phyloP scores from a whole-genome alignment of 2,329 filamentous ascomycete genomes.

The Calonectria ilicicola region DNA sequence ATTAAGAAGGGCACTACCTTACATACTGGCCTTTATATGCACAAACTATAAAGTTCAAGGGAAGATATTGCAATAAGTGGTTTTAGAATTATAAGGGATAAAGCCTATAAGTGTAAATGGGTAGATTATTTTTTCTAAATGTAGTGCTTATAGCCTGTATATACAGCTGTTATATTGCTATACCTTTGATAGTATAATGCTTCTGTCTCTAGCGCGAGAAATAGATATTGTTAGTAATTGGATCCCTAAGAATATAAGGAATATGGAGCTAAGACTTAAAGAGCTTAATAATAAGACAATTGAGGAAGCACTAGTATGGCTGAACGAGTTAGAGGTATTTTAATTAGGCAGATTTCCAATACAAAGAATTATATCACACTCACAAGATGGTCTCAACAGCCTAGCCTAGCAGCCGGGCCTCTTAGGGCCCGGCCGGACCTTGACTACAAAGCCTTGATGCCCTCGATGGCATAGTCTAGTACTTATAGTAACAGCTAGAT shows the following conservation, averaged over 20 bases:
- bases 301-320: no score
- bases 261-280: background rate
- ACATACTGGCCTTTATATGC: background rate
- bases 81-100: background rate
- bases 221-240: background rate
- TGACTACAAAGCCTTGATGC: no score
- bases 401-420: no score
- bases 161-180: background rate
- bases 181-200: constrained; percentile 1
- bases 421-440: no score
- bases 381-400: no score
- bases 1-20: background rate
- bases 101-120: background rate
- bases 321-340: no score
- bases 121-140: background rate
- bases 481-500: no score
- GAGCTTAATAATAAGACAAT: no score
- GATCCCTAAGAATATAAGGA: background rate
- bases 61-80: background rate
- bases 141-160: constrained; percentile 6
- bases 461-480: no score
- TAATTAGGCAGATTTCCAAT: no score
- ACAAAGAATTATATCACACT: no score
- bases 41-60: background rate
- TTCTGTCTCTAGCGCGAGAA: background rate